Evolutionary conservation across 768 basidiomycete species (phyloP).

Genomic region (Rhodotorula kratochvilovae): DNA sequence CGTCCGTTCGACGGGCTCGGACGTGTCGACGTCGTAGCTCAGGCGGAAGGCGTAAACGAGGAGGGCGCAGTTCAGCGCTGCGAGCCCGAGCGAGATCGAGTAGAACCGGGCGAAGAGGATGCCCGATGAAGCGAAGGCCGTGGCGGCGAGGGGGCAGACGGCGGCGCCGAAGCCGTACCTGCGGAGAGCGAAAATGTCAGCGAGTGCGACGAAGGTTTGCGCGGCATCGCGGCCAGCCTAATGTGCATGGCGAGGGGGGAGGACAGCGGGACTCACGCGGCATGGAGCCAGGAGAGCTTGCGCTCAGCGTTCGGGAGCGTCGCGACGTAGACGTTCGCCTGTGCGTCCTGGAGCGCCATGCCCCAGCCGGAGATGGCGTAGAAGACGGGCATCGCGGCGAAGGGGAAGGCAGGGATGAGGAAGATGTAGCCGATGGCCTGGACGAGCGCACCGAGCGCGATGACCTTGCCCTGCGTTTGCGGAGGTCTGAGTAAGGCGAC

Average conservation of each 20-base stretch:
- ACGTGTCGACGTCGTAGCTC: slow-evolving; percentile 15
- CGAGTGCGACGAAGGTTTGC: too few species aligned
- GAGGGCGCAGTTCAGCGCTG: slow-evolving; percentile 3
- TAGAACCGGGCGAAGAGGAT: slow-evolving; percentile 31
- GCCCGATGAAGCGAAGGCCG: slow-evolving; percentile 23
- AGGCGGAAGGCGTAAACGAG: slow-evolving; percentile 24
- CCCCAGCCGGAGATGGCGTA: slow-evolving; percentile 30
- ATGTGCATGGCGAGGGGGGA: too few species aligned
- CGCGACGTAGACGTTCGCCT: slow-evolving; percentile 31
- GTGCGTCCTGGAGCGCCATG: slow-evolving; percentile 25
- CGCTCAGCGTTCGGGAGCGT: slow-evolving; percentile 6
- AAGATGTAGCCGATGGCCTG: slow-evolving; percentile 28
- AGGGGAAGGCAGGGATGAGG: slow-evolving; percentile 34
- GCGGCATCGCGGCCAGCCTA: too few species aligned
- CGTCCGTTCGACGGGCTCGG: not conserved
- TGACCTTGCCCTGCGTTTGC: slow-evolving; percentile 17
- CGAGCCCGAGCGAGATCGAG: slow-evolving; percentile 15
- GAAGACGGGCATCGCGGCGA: slow-evolving; percentile 17
- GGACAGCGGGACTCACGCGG: slow-evolving; percentile 1
- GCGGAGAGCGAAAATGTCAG: too few species aligned
- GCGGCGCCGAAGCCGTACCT: slow-evolving; percentile 15
- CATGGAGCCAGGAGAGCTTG: slow-evolving; percentile 22
- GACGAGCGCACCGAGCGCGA: slow-evolving; percentile 7
- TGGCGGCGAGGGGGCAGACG: slow-evolving; percentile 28
- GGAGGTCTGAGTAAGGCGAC: not conserved